Evolutionary conservation across 2,329 filamentous ascomycete genomes (phyloP).

Genomic region (Botrytis pseudocinerea): DNA sequence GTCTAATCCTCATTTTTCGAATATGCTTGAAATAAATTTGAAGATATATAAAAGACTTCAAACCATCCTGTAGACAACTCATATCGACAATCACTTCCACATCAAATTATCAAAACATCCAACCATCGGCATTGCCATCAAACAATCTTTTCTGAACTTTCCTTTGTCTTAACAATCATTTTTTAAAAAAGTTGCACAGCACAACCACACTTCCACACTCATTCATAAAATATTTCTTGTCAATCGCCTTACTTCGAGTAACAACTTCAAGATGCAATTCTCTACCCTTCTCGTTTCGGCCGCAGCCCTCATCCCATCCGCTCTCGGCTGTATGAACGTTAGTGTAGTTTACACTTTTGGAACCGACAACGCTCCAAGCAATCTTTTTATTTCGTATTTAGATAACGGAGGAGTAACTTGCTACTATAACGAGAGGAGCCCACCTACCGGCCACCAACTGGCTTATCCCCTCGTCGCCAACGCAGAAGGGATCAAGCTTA

Average conservation of each 20-base stretch:
- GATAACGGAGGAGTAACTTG: neutral
- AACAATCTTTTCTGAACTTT: neutral
- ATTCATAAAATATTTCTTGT: neutral
- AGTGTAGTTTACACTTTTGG: neutral
- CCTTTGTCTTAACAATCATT: neutral
- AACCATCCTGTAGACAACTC: neutral
- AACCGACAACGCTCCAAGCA: neutral
- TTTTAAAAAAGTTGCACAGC: neutral
- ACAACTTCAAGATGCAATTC: slow-evolving; percentile 3
- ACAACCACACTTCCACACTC: neutral
- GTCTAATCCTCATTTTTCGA: neutral
- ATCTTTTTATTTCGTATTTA: neutral
- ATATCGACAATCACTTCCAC: slow-evolving; percentile 4
- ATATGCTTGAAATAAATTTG: neutral
- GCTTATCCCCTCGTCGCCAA: neutral
- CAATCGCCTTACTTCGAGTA: neutral
- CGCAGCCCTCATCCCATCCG: neutral
- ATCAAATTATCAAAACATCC: slow-evolving; percentile 4
- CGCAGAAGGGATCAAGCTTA: neutral
- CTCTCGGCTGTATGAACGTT: neutral
- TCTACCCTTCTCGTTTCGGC: neutral
- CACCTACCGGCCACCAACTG: neutral
- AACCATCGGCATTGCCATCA: neutral
- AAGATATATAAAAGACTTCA: neutral
- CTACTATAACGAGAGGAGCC: neutral